A percentile compares a stretch with the other conserved stretches of the same genome.
phyloP scores from a whole-genome alignment of 2,329 filamentous ascomycete genomes.

The Alternaria solani region DNA sequence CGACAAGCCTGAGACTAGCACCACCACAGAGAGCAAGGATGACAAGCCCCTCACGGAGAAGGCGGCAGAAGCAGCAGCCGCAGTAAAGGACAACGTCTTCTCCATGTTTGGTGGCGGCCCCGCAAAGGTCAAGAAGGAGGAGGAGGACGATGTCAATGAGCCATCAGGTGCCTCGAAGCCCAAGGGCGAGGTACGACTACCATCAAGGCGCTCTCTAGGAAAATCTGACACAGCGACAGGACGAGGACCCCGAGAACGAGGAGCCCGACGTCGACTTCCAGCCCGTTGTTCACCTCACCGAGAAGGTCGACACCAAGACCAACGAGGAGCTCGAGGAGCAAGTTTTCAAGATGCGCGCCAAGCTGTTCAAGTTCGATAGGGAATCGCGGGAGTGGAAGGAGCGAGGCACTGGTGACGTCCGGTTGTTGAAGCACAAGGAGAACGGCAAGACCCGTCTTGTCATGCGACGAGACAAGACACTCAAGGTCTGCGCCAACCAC shows the following conservation, averaged over 20 bases:
- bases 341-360: constrained; percentile 99
- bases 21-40: constrained; percentile 50
- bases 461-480: constrained; percentile 99
- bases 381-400: constrained; percentile 98
- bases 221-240: constrained; percentile 48
- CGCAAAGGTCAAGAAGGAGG: constrained; percentile 91
- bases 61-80: constrained; percentile 48
- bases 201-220: background rate
- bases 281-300: constrained; percentile 92
- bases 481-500: constrained; percentile 99
- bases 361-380: constrained; percentile 97
- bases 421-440: constrained; percentile 98
- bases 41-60: constrained; percentile 59
- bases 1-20: constrained; percentile 30
- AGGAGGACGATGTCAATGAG: constrained; percentile 75
- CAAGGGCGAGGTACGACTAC: constrained; percentile 54
- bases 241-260: constrained; percentile 85
- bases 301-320: constrained; percentile 97
- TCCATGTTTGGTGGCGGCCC: constrained; percentile 98
- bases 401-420: constrained; percentile 94
- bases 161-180: constrained; percentile 79
- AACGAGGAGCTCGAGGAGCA: constrained; percentile 99
- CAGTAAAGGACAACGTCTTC: constrained; percentile 73
- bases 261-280: constrained; percentile 96
- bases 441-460: constrained; percentile 97